A percentile compares a stretch with the other conserved stretches of the same genome.
These are phyloP conservation scores for Ceratobasidium sp. DNA, from an alignment of 1,284 basidiomycete genomes.

Conservation along the genomic window DNA sequence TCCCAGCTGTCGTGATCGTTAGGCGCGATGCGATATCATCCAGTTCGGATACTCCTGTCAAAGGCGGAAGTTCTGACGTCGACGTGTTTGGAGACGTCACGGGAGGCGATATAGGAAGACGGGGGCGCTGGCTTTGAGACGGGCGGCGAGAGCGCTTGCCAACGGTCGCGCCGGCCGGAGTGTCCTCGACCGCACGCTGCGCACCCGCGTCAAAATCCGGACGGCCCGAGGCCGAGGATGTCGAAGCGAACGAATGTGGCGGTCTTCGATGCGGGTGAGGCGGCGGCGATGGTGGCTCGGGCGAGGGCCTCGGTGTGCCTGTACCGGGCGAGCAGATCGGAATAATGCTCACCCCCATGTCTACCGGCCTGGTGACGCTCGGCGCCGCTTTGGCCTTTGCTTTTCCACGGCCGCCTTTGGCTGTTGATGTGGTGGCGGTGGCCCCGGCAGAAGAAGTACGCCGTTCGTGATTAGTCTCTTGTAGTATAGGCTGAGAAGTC, in stretches of 20 bases:
- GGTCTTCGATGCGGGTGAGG: neutral
- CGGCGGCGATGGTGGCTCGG: slow-evolving; percentile 25
- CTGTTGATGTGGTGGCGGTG: slow-evolving; percentile 1
- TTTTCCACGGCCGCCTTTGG: slow-evolving; percentile 10
- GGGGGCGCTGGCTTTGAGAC: slow-evolving; percentile 21
- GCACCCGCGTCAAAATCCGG: slow-evolving; percentile 36
- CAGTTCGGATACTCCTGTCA: neutral
- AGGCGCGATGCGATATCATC: neutral
- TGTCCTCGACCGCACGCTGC: neutral
- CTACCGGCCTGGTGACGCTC: neutral
- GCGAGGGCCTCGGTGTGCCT: slow-evolving; percentile 18
- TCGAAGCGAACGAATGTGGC: slow-evolving; percentile 13
- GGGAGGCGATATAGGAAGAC: slow-evolving; percentile 18
- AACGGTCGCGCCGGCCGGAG: slow-evolving; percentile 17
- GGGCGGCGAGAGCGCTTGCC: slow-evolving; percentile 35
- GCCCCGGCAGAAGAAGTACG: too few relatives aligned
- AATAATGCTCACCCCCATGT: slow-evolving; percentile 34
- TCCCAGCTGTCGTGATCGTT: neutral
- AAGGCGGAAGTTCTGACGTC: slow-evolving; percentile 1
- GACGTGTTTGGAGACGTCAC: slow-evolving; percentile 30
- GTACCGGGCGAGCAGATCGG: slow-evolving; percentile 30
- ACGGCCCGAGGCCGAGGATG: slow-evolving; percentile 1
- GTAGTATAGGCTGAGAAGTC: neutral
- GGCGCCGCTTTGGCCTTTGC: neutral
- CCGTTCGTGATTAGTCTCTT: neutral